Base-by-base conservation (phyloP, 2,329 filamentous ascomycete species). In the Paraphoma sp. region DNA sequence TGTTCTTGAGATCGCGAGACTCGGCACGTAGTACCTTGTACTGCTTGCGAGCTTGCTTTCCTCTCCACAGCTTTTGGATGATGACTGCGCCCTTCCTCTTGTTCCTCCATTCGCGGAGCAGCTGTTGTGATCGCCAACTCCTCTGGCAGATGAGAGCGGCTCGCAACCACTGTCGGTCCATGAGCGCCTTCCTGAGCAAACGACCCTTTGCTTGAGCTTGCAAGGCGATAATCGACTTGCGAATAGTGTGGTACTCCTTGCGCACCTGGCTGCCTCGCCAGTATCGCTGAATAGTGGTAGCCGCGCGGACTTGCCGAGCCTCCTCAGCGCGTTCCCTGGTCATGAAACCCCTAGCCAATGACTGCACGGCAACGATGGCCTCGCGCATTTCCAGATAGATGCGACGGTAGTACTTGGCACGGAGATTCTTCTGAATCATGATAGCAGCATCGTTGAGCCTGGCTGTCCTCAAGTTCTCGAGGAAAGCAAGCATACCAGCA, bases 341-440 rank as follows among this genome's bases (percentile, higher is more conserved):
- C 71, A 92, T 83, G 77, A 89, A 89, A 36, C 90, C 94, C 70
- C 95, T 85, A 60, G 88, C 85, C 54, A 89, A 83, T 45, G 94
- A 86, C 78, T 99, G 95, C 61, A 93, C 89, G 44, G 84, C 82
- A 60, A 97, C 83, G 63, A 99, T 89, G 17, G 93, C 88, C 55
- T 90, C 86, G 48, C 94, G 88, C 51, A 93, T 92, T 63, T 95
- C 91, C 43, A 99, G 84, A 76, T 96, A 99, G 70, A 90, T 91
- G 68, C 90, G 90, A 55, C 95, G 89, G 79, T 97, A 97, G 80
- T 96, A 98, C 79, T 96, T 97, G 76, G 92, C 93, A 63, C 89
- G 90, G 53, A 99, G 81, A 73, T 99, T 99, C 88, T 99, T 99
- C 79, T 99, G 95, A 54, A 99, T 99, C 88, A 99, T 91, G 68